Percentiles rank a stretch among this genome's conserved stretches.
Evolutionary conservation across 148 eudicot genomes (phyloP).

Genomic region (Vaccinium macrocarpon): DNA sequence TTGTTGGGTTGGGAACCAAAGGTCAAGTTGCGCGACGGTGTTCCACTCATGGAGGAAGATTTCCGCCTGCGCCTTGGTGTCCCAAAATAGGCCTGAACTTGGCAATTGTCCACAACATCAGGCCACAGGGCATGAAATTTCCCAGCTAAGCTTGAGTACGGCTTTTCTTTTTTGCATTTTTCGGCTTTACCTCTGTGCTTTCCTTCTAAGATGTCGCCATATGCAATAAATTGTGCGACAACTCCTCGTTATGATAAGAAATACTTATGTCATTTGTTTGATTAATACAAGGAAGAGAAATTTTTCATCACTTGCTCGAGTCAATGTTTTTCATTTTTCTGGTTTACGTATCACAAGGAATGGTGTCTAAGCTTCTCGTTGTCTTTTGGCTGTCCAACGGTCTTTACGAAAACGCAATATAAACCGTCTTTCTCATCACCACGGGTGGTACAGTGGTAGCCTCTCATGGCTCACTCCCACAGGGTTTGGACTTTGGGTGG

Average conservation of each 20-base stretch:
- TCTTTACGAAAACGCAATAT: background rate
- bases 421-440: too few relatives aligned
- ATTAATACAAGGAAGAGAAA: background rate
- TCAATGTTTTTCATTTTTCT: background rate
- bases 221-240: conserved; percentile 10
- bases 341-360: background rate
- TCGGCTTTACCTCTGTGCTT: background rate
- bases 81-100: conserved; percentile 20
- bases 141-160: background rate
- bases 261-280: background rate
- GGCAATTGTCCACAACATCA: background rate
- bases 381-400: background rate
- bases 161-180: too few relatives aligned
- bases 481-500: too few relatives aligned
- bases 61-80: conserved; percentile 74
- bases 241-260: background rate
- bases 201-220: background rate
- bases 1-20: conserved; percentile 94
- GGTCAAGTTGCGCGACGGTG: conserved; percentile 70
- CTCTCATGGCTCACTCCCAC: too few relatives aligned
- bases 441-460: too few relatives aligned
- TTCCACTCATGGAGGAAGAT: conserved; percentile 92
- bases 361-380: background rate
- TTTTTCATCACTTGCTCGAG: background rate
- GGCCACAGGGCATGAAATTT: background rate